phyloP scores from a whole-genome alignment of 2,329 filamentous ascomycete genomes.

The Ilyonectria sp. region DNA sequence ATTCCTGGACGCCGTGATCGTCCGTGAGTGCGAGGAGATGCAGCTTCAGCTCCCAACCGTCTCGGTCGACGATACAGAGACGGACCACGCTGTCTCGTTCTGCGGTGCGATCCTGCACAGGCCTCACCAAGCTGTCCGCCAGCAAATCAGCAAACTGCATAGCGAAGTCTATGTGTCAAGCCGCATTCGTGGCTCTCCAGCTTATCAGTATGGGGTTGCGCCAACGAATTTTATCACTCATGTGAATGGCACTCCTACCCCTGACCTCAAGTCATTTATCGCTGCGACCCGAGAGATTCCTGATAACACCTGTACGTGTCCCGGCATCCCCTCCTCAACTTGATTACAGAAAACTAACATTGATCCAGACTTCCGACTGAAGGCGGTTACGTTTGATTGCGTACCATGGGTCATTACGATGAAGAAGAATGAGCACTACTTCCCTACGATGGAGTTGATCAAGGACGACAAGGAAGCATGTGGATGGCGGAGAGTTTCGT shows the following conservation, averaged over 20 bases:
- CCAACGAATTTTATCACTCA: constrained; percentile 98
- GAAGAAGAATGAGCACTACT: constrained; percentile 99
- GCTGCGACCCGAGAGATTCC: constrained; percentile 87
- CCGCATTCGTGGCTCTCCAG: constrained; percentile 84
- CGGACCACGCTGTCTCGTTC: constrained; percentile 91
- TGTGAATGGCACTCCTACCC: constrained; percentile 90
- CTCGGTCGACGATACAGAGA: constrained; percentile 91
- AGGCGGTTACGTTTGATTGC: constrained; percentile 98
- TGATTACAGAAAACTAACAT: constrained; percentile 32
- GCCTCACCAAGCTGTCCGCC: constrained; percentile 94
- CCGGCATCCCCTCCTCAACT: neutral
- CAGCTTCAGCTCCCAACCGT: constrained; percentile 86
- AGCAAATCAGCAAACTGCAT: constrained; percentile 97
- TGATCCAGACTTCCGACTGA: constrained; percentile 88
- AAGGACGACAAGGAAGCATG: constrained; percentile 72
- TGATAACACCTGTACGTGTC: constrained; percentile 86
- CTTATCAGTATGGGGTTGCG: constrained; percentile 91
- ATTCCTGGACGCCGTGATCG: constrained; percentile 84
- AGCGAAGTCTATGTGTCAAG: constrained; percentile 97
- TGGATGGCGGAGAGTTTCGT: constrained; percentile 75
- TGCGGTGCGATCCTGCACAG: constrained; percentile 94
- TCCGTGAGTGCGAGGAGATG: constrained; percentile 87
- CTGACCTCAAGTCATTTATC: constrained; percentile 86
- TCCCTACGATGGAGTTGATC: constrained; percentile 79
- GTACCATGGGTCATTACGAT: constrained; percentile 99